A percentile compares a stretch with the other conserved stretches of the same genome.
Conservation (phyloP, 139 green algal species). For the Volvox africanus region DNA sequence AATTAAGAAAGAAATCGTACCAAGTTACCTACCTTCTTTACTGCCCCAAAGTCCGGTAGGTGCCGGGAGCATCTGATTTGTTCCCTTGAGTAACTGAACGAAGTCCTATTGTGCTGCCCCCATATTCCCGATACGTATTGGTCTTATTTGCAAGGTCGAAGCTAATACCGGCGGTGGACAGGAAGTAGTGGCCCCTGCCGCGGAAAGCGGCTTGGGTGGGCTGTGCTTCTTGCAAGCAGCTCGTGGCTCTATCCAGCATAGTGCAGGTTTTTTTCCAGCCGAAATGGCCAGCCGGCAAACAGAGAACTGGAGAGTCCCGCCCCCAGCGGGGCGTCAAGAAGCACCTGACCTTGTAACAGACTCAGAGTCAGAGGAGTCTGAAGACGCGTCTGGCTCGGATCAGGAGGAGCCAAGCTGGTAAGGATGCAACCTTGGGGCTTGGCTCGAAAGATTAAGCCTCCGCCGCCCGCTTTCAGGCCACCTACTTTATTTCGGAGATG, state of each 20-base stretch:
- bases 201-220: conserved; percentile 7
- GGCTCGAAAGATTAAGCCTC: neutral
- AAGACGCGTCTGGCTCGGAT: conserved; percentile 62
- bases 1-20: too few species aligned
- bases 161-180: neutral
- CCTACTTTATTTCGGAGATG: neutral
- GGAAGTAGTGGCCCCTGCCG: neutral
- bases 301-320: conserved; percentile 7
- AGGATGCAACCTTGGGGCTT: conserved; percentile 79
- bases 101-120: too few species aligned
- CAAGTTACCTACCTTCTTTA: too few species aligned
- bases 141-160: neutral
- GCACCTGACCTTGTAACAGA: conserved; percentile 60
- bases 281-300: conserved; percentile 22
- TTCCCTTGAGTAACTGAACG: too few species aligned
- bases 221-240: conserved; percentile 1
- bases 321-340: conserved; percentile 3
- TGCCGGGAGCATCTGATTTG: too few species aligned
- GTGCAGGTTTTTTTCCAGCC: neutral
- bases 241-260: neutral
- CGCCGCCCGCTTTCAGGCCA: too few species aligned
- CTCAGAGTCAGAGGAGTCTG: conserved; percentile 66
- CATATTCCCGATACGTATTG: neutral
- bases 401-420: conserved; percentile 56
- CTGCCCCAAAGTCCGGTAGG: too few species aligned